A percentile compares a stretch with the other conserved stretches of the same genome.
phyloP scores from a whole-genome alignment of 2,329 filamentous ascomycete species.

The Alternaria conjuncta region DNA sequence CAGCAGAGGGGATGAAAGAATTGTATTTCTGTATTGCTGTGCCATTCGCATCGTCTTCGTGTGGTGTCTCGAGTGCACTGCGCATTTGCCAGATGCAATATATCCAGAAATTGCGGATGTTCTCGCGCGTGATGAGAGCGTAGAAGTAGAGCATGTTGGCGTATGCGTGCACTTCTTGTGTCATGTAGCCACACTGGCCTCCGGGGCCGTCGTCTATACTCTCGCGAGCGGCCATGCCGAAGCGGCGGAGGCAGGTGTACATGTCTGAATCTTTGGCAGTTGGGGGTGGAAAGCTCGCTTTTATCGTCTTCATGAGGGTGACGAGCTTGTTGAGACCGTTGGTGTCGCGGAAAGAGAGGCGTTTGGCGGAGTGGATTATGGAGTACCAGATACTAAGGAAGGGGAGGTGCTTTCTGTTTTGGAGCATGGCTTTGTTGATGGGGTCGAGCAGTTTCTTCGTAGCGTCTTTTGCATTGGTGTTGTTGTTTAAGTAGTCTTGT shows the following conservation, averaged over 20 bases:
- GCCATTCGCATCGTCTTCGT: neutral
- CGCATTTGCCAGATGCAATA: constrained; percentile 3
- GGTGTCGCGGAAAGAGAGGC: constrained; percentile 1
- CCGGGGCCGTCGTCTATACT: neutral
- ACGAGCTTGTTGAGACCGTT: neutral
- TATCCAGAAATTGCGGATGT: neutral
- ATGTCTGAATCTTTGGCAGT: neutral
- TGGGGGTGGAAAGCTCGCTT: neutral
- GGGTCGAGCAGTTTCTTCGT: neutral
- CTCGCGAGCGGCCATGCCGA: neutral
- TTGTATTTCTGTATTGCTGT: constrained; percentile 2
- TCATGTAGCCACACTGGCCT: neutral
- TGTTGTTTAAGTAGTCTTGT: neutral
- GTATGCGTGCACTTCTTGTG: neutral
- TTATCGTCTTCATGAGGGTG: neutral
- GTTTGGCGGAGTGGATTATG: constrained; percentile 6
- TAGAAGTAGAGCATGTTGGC: constrained; percentile 6
- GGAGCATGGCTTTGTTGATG: neutral
- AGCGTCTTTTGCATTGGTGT: neutral
- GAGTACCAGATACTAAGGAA: neutral
- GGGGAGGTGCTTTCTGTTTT: neutral
- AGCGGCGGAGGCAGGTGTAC: neutral
- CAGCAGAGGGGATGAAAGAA: neutral
- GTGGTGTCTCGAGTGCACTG: neutral
- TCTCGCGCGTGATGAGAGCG: neutral